A percentile compares a stretch with the other conserved stretches of the same genome.
Evolutionary conservation across 148 eudicot species (phyloP).

Genomic region (Vaccinium vitisidaea): DNA sequence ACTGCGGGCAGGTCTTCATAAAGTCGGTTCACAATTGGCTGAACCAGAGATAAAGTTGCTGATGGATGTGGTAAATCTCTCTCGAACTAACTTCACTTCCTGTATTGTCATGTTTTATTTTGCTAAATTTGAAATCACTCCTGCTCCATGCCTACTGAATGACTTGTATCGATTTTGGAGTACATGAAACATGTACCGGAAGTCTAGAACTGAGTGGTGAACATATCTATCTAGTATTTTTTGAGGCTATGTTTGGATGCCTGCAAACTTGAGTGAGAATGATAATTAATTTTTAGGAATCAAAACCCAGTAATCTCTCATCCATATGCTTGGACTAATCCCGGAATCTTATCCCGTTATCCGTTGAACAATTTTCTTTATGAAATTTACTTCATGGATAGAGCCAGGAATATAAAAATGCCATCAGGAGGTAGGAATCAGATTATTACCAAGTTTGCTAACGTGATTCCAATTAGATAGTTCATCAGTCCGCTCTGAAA

Average conservation of each 20-base stretch:
- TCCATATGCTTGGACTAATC: not conserved
- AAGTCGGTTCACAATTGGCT: conserved; percentile 83
- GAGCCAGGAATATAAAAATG: not conserved
- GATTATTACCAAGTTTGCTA: not conserved
- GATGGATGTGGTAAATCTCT: conserved; percentile 82
- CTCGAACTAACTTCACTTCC: not conserved
- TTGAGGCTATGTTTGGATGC: not conserved
- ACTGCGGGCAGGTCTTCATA: conserved; percentile 62
- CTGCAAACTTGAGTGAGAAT: not conserved
- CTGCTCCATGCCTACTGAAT: not conserved
- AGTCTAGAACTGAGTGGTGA: not conserved
- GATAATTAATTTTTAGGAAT: not conserved
- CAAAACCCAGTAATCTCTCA: not conserved
- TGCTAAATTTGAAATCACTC: not conserved
- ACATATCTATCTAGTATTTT: not conserved
- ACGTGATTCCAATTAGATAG: not conserved
- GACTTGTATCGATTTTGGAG: not conserved
- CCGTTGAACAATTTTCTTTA: not conserved
- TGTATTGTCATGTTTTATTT: not conserved
- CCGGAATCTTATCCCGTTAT: not conserved
- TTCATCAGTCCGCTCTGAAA: not conserved
- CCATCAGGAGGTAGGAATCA: not conserved
- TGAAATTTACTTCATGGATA: not conserved
- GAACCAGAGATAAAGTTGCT: conserved; percentile 83
- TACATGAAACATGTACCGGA: not conserved